Evolutionary conservation across 257 asterid genomes (phyloP).

Genomic region (Capsicum rhomboideum): DNA sequence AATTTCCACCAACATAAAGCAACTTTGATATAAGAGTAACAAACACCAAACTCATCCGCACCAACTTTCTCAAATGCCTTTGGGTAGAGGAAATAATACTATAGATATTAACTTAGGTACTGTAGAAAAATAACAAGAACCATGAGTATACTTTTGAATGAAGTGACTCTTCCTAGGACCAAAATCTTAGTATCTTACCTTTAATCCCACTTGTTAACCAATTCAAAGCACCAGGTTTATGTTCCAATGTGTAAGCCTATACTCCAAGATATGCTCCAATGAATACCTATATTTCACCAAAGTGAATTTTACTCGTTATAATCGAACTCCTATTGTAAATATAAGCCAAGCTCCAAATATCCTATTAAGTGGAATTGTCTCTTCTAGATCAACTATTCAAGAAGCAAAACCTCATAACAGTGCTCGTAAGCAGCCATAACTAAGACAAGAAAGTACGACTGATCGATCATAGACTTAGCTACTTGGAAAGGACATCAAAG

Average conservation of each 20-base stretch:
- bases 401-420: neutral
- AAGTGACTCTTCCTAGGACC: conserved; percentile 3
- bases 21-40: neutral
- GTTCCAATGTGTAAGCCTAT: conserved; percentile 26
- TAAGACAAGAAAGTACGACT: neutral
- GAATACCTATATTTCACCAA: conserved; percentile 27
- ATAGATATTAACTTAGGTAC: neutral
- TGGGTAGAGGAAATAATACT: neutral
- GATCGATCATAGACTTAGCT: neutral
- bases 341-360: neutral
- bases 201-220: conserved; percentile 11
- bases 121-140: neutral
- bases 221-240: conserved; percentile 16
- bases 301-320: conserved; percentile 9
- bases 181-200: conserved; percentile 20
- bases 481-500: neutral
- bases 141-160: neutral
- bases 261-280: conserved; percentile 24
- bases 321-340: neutral
- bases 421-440: neutral
- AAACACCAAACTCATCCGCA: neutral
- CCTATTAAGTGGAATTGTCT: neutral
- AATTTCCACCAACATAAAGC: neutral
- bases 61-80: neutral
- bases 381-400: neutral